A percentile compares a stretch with the other conserved stretches of the same genome.
Conservation (phyloP, 306 rosid species). For the Dryas drummondii region DNA sequence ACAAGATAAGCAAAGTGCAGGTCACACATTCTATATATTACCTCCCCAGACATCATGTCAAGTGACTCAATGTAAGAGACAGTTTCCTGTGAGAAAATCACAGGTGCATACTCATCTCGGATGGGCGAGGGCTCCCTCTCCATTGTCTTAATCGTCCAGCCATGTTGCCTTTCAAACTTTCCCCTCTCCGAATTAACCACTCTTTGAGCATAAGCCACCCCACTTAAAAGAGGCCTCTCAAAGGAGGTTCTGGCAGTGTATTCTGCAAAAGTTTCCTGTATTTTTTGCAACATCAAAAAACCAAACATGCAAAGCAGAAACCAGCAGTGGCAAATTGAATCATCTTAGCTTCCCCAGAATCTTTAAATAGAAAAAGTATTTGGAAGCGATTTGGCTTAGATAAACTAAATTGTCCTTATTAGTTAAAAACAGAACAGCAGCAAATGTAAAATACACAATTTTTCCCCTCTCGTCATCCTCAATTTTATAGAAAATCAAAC, state of each 20-base stretch:
- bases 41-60: conserved; percentile 99
- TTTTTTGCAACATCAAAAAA: conserved; percentile 17
- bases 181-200: conserved; percentile 76
- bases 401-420: background rate
- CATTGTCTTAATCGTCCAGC: conserved; percentile 94
- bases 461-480: background rate
- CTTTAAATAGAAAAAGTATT: background rate
- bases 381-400: background rate
- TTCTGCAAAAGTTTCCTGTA: conserved; percentile 90
- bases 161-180: conserved; percentile 73
- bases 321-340: background rate
- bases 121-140: conserved; percentile 67
- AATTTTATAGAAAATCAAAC: background rate
- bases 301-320: background rate
- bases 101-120: conserved; percentile 97
- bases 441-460: background rate
- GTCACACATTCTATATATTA: conserved; percentile 25
- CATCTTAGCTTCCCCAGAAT: background rate
- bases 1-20: conserved; percentile 14
- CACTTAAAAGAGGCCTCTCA: conserved; percentile 92
- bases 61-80: conserved; percentile 83
- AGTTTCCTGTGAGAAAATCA: conserved; percentile 89
- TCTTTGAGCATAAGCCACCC: conserved; percentile 94
- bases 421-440: background rate
- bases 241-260: conserved; percentile 95